A percentile compares a stretch with the other conserved stretches of the same genome.
Evolutionary conservation across 257 asterid species (phyloP).

Genomic region (Pogostemon cablin): DNA sequence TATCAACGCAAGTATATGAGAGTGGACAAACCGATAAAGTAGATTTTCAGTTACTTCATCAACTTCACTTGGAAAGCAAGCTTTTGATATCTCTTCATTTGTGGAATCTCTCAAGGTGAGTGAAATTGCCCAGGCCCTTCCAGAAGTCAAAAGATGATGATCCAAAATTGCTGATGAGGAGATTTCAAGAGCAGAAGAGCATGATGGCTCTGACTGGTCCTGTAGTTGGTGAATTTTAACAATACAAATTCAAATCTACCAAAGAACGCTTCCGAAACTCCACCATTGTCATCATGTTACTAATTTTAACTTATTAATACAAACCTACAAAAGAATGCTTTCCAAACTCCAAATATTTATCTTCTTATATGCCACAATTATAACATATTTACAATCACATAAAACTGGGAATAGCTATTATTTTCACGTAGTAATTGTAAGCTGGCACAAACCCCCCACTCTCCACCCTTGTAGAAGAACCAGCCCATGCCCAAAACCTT

Average conservation of each 20-base stretch:
- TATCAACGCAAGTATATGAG: constrained; percentile 20
- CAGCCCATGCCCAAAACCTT: no score
- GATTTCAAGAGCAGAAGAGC: constrained; percentile 50
- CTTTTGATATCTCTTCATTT: constrained; percentile 65
- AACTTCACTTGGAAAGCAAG: constrained; percentile 60
- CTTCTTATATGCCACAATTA: not conserved
- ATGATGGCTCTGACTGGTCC: constrained; percentile 59
- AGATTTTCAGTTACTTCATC: constrained; percentile 52
- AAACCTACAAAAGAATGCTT: no score
- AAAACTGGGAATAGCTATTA: not conserved
- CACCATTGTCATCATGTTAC: not conserved
- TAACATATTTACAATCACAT: constrained; percentile 3
- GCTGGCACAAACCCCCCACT: not conserved
- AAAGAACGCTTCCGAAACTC: constrained; percentile 20
- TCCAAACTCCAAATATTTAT: not conserved
- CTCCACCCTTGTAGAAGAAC: no score
- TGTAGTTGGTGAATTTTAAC: constrained; percentile 41
- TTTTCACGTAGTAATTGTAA: not conserved
- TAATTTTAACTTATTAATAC: no score
- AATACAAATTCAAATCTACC: constrained; percentile 10
- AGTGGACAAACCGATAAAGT: constrained; percentile 67
- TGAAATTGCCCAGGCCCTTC: constrained; percentile 94
- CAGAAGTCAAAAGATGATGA: constrained; percentile 61
- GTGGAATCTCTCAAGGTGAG: constrained; percentile 66
- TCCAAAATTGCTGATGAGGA: constrained; percentile 40